These are phyloP conservation scores for Irineochytrium annulatum DNA, from an alignment of 192 early-diverging fungal species.

Conservation along the genomic window DNA sequence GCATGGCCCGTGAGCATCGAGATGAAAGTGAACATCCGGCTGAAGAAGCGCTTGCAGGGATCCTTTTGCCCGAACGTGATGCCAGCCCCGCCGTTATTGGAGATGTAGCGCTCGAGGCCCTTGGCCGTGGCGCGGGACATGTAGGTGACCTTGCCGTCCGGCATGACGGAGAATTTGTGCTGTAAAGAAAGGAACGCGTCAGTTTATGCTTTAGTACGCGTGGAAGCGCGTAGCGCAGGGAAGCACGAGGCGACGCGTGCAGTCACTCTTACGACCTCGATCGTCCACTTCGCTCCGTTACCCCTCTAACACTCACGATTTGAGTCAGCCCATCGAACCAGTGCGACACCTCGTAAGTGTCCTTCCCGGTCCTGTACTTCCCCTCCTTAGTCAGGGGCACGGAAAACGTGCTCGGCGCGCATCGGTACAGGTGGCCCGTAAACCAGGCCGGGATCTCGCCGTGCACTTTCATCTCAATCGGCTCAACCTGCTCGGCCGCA, in stretches of 20 bases:
- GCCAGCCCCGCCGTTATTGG: not conserved
- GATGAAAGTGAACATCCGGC: constrained; percentile 36
- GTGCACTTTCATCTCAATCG: constrained; percentile 23
- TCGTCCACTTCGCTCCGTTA: too few relatives aligned
- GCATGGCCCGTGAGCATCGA: not conserved
- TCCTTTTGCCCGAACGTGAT: constrained; percentile 31
- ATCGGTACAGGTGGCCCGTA: constrained; percentile 44
- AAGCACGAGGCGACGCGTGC: too few relatives aligned
- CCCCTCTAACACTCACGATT: constrained; percentile 21
- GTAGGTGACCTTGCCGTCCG: constrained; percentile 1
- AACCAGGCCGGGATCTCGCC: constrained; percentile 49
- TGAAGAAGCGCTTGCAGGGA: constrained; percentile 37
- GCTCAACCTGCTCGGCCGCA: not conserved
- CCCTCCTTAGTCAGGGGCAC: constrained; percentile 23
- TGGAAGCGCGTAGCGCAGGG: too few relatives aligned
- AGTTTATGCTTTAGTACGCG: too few relatives aligned
- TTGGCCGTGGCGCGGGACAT: not conserved
- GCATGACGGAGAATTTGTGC: constrained; percentile 1
- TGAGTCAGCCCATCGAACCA: constrained; percentile 45
- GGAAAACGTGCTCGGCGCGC: constrained; percentile 23
- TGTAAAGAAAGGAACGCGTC: not conserved
- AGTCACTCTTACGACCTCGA: too few relatives aligned
- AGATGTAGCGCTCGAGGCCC: not conserved
- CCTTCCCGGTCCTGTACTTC: constrained; percentile 25
- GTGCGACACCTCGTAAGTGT: constrained; percentile 27